Percentiles rank a stretch among this genome's conserved stretches.
These are phyloP conservation scores for Saksenaea oblongispora DNA, from an alignment of 371 early-diverging fungal genomes.

Conservation along the genomic window DNA sequence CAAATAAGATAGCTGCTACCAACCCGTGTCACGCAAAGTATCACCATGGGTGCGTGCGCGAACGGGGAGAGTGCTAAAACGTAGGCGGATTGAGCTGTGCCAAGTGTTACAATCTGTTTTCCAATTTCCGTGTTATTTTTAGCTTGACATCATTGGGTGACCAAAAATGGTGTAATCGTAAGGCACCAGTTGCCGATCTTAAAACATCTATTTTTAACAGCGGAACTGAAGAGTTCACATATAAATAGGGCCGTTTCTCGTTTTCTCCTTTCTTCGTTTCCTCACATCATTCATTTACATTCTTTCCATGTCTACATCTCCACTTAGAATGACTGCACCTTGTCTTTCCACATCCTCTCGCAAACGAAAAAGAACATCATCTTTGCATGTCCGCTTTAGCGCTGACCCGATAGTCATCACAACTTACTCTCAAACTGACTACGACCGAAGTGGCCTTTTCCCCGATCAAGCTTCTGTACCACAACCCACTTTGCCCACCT, in stretches of 20 bases:
- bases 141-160: not conserved
- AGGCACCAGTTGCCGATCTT: slow-evolving; percentile 1
- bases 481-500: not conserved
- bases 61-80: too few relatives aligned
- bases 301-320: not conserved
- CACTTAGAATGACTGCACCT: not conserved
- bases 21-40: too few relatives aligned
- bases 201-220: slow-evolving; percentile 1
- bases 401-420: slow-evolving; percentile 32
- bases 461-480: slow-evolving; percentile 10
- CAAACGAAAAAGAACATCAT: slow-evolving; percentile 15
- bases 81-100: too few relatives aligned
- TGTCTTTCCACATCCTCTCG: not conserved
- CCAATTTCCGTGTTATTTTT: slow-evolving; percentile 2
- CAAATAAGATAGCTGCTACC: too few relatives aligned
- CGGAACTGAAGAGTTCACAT: not conserved
- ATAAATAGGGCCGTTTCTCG: not conserved
- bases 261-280: not conserved
- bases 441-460: slow-evolving; percentile 43
- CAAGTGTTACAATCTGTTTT: not conserved
- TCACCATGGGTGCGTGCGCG: too few relatives aligned
- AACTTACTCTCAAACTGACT: slow-evolving; percentile 47
- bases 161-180: not conserved
- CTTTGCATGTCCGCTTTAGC: slow-evolving; percentile 39
- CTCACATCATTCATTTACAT: not conserved